Conservation (phyloP, 2,329 filamentous ascomycete genomes). For the Kalaharituber pfeilii region DNA sequence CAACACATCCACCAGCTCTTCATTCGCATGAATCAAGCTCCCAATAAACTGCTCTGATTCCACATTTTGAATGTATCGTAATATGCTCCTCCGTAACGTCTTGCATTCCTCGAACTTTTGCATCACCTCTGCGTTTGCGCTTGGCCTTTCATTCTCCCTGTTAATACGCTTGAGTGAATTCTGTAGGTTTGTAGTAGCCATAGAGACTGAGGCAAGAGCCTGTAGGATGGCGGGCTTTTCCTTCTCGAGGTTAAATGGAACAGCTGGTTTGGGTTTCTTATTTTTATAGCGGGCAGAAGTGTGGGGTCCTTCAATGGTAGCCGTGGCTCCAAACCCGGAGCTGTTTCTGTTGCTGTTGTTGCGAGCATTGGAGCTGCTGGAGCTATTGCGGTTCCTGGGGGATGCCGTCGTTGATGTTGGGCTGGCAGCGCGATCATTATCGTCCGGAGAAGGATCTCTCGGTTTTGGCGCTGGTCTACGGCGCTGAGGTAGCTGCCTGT, state of each 20-base stretch:
- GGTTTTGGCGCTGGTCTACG: constrained; percentile 22
- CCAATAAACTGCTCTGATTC: constrained; percentile 86
- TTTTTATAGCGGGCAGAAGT: constrained; percentile 29
- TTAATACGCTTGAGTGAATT: constrained; percentile 84
- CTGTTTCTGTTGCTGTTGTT: constrained; percentile 29
- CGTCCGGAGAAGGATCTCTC: constrained; percentile 29
- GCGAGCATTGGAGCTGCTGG: neutral
- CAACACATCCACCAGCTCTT: constrained; percentile 80
- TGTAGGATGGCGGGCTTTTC: constrained; percentile 78
- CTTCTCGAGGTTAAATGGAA: constrained; percentile 63
- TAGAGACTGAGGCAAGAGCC: constrained; percentile 73
- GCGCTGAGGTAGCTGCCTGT: constrained; percentile 47
- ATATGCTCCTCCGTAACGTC: constrained; percentile 59
- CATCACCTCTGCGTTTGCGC: constrained; percentile 59
- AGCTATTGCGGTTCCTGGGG: neutral
- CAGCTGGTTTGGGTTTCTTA: constrained; percentile 37
- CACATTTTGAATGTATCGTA: constrained; percentile 84
- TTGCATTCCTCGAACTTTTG: constrained; percentile 76
- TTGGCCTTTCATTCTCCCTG: constrained; percentile 71
- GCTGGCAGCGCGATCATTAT: constrained; percentile 16
- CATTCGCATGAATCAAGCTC: constrained; percentile 79
- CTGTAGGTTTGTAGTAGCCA: constrained; percentile 76
- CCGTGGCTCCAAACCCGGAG: neutral
- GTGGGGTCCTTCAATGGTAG: neutral
- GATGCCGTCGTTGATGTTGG: constrained; percentile 29